A percentile compares a stretch with the other conserved stretches of the same genome.
phyloP scores from a whole-genome alignment of 768 basidiomycete species.

The Leccinum uliginosum region DNA sequence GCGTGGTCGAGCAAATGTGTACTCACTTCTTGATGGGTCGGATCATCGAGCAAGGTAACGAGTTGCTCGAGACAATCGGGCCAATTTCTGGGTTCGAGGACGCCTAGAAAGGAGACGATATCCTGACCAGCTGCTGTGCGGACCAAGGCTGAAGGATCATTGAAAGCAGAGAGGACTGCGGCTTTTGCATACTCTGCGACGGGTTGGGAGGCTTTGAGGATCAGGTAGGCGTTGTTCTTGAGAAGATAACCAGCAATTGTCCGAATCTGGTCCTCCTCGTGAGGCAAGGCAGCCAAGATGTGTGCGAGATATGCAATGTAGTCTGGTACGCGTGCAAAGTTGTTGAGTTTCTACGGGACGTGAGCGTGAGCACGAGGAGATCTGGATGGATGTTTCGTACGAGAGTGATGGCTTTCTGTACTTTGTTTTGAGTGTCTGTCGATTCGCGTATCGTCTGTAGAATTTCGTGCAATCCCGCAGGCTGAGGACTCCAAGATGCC shows the following conservation, averaged over 20 bases:
- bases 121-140: slow-evolving; percentile 93
- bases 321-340: slow-evolving; percentile 83
- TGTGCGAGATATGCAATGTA: slow-evolving; percentile 96
- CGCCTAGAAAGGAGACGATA: slow-evolving; percentile 84
- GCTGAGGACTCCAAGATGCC: slow-evolving; percentile 79
- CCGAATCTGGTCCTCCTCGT: slow-evolving; percentile 89
- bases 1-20: no score
- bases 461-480: slow-evolving; percentile 86
- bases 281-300: slow-evolving; percentile 75
- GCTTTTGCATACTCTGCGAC: slow-evolving; percentile 72
- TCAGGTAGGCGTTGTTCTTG: slow-evolving; percentile 89
- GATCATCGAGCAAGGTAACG: slow-evolving; percentile 76
- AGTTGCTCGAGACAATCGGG: slow-evolving; percentile 89
- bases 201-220: slow-evolving; percentile 61
- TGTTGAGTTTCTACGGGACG: slow-evolving; percentile 70
- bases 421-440: slow-evolving; percentile 68
- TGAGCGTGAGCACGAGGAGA: slow-evolving; percentile 18
- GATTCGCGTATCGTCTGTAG: slow-evolving; percentile 89
- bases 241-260: slow-evolving; percentile 95
- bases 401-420: slow-evolving; percentile 78
- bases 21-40: slow-evolving; percentile 81
- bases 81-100: slow-evolving; percentile 90
- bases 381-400: slow-evolving; percentile 40
- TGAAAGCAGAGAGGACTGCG: slow-evolving; percentile 77
- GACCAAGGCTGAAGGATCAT: slow-evolving; percentile 78